Evolutionary conservation across 805 yeast species (phyloP), one percentile per base, ranked within the genome.

Genomic region (Wilhelminamyces savonicus): DNA sequence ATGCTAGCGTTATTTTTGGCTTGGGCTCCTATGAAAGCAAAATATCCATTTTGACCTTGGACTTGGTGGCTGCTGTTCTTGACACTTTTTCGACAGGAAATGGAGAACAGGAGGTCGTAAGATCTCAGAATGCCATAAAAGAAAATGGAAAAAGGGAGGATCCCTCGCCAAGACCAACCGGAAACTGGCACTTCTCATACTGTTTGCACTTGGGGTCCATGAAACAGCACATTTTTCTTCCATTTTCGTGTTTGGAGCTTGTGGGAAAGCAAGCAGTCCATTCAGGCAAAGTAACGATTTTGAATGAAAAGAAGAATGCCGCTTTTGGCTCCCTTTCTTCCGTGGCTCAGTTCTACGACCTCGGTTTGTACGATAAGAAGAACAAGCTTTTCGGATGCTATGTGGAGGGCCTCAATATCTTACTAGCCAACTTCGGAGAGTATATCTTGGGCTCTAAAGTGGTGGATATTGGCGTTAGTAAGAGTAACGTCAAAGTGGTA

Each of bases 1-100:
- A 24, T 6, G 7, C 32, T 3, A 39, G 37, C 9, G 24, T 37
- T 4, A 31, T 47, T 2, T 17, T 44, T 6, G 41, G 42, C 26
- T 22, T 44, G 20, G 36, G 16, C 8, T 23, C 41, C 2, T 50
- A 46, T 31, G 37, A 48, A 16, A 40, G 56, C 34, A 44, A 40
- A 13, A 24, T 52, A 7, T 43, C 55, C 2, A 28, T 34, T 1
- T 17, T 44, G 4, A n/a, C 36, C 1, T 28, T 52, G 18, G 34
- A 28, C 27, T 31, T 35, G 39, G 32, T 36, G n/a, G n/a, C n/a
- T n/a, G n/a, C n/a, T n/a, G n/a, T n/a, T n/a, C n/a, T n/a, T n/a
- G n/a, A n/a, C n/a, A n/a, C n/a, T n/a, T n/a, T n/a, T n/a, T n/a
- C n/a, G n/a, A n/a, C n/a, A n/a, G n/a, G n/a, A n/a, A n/a, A n/a